Evolutionary conservation across 2,329 filamentous ascomycete genomes (phyloP).

Genomic region (Xylariaceae sp.): DNA sequence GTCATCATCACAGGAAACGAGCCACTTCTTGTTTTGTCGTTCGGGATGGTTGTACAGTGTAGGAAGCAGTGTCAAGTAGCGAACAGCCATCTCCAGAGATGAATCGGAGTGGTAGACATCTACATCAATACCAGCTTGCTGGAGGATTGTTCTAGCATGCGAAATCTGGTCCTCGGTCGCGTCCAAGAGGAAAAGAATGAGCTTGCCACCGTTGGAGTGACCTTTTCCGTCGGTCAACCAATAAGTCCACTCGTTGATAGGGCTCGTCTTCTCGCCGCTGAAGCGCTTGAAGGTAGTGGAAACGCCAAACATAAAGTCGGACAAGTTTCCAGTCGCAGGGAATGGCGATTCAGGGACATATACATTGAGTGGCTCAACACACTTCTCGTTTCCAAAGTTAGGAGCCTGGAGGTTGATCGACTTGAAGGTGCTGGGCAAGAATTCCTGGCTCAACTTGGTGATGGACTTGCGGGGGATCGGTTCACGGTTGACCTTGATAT

Average conservation of each 20-base stretch:
- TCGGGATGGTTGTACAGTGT: constrained; percentile 51
- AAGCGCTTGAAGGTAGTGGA: constrained; percentile 56
- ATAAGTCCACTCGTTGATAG: constrained; percentile 56
- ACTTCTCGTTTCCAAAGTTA: constrained; percentile 40
- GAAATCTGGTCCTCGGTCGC: constrained; percentile 49
- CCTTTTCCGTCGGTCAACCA: constrained; percentile 57
- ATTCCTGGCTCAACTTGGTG: constrained; percentile 46
- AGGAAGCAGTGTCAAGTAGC: constrained; percentile 53
- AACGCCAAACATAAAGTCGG: constrained; percentile 56
- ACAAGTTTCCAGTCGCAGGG: constrained; percentile 49
- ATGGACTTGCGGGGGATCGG: constrained; percentile 48
- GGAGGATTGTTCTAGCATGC: constrained; percentile 44
- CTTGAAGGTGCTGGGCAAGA: constrained; percentile 45
- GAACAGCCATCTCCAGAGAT: constrained; percentile 53
- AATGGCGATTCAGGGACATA: constrained; percentile 48
- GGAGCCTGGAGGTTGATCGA: constrained; percentile 44
- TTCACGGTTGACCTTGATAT: constrained; percentile 48
- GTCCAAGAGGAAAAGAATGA: constrained; percentile 51
- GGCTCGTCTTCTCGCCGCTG: constrained; percentile 46
- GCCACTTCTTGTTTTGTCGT: constrained; percentile 51
- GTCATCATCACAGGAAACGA: constrained; percentile 61
- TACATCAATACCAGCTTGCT: constrained; percentile 50
- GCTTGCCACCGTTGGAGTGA: constrained; percentile 53
- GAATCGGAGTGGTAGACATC: constrained; percentile 54
- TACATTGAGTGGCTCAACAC: constrained; percentile 47